A percentile compares a stretch with the other conserved stretches of the same genome.
These are phyloP conservation scores for Aspergillus sp. DNA, from an alignment of 2,329 filamentous ascomycete genomes.

Conservation along the genomic window DNA sequence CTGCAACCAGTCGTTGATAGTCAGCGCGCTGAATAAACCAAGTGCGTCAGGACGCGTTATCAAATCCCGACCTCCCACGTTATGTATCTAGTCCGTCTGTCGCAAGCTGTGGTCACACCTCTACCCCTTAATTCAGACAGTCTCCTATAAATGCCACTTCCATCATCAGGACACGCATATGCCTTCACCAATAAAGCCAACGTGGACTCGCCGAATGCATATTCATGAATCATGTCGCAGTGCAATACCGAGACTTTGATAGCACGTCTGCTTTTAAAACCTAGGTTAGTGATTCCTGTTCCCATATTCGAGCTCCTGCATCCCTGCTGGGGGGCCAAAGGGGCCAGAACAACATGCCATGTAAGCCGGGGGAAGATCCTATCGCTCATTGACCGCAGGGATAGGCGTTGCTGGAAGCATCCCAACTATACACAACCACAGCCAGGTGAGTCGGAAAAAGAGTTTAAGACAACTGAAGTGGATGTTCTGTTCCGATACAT, in stretches of 20 bases:
- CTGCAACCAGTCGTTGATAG: background rate
- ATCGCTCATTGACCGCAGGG: constrained; percentile 20
- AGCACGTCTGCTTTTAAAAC: constrained; percentile 35
- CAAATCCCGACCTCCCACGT: background rate
- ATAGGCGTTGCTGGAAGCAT: constrained; percentile 21
- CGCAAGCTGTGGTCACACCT: background rate
- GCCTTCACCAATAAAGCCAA: background rate
- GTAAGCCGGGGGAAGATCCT: background rate
- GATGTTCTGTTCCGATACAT: constrained; percentile 1
- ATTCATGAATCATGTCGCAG: constrained; percentile 19
- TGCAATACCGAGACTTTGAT: constrained; percentile 25
- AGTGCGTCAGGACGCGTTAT: constrained; percentile 6
- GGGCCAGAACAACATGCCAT: background rate
- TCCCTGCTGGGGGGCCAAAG: background rate
- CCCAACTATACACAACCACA: constrained; percentile 5
- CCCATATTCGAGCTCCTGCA: background rate
- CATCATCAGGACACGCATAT: background rate
- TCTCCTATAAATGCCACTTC: background rate
- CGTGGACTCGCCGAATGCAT: background rate
- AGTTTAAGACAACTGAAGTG: background rate
- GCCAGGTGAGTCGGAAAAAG: constrained; percentile 15
- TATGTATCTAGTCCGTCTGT: background rate
- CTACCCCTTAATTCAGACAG: background rate
- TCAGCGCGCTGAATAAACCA: background rate
- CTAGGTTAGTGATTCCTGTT: constrained; percentile 28